These are phyloP conservation scores for Chaetomiaceae sp. DNA, from an alignment of 2,329 filamentous ascomycete species.

Conservation along the genomic window DNA sequence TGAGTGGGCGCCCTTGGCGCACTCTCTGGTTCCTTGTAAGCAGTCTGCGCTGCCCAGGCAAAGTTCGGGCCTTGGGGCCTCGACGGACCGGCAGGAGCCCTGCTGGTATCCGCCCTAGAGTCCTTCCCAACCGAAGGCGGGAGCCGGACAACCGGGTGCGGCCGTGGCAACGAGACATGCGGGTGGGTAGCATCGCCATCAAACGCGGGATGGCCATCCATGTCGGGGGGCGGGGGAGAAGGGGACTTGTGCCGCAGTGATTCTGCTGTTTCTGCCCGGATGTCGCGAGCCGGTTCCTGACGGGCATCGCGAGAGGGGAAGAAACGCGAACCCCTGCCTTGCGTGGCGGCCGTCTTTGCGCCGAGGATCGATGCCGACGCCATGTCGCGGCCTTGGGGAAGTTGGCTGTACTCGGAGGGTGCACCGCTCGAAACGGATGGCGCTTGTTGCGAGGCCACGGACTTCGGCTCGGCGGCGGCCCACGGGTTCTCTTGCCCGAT, in stretches of 20 bases:
- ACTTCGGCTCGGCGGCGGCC: slow-evolving; percentile 19
- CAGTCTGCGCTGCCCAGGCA: slow-evolving; percentile 22
- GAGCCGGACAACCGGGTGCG: slow-evolving; percentile 74
- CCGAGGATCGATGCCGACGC: slow-evolving; percentile 20
- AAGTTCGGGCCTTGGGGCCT: slow-evolving; percentile 21
- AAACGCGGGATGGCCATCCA: slow-evolving; percentile 67
- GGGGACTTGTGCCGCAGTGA: slow-evolving; percentile 48
- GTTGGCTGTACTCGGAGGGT: slow-evolving; percentile 18
- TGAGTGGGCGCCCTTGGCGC: slow-evolving; percentile 2
- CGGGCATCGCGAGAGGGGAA: slow-evolving; percentile 48
- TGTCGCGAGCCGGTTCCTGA: slow-evolving; percentile 33
- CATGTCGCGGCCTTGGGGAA: slow-evolving; percentile 17
- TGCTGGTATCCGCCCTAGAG: slow-evolving; percentile 1
- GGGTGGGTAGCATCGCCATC: slow-evolving; percentile 62
- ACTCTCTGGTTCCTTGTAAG: slow-evolving; percentile 21
- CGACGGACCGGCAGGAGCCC: slow-evolving; percentile 1
- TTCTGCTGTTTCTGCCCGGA: slow-evolving; percentile 33
- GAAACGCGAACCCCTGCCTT: slow-evolving; percentile 54
- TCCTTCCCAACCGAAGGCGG: slow-evolving; percentile 53
- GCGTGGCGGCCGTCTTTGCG: slow-evolving; percentile 28
- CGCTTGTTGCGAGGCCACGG: slow-evolving; percentile 13
- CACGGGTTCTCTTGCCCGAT: slow-evolving; percentile 28
- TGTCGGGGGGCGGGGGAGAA: slow-evolving; percentile 68
- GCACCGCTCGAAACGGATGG: slow-evolving; percentile 7
- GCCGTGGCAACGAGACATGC: slow-evolving; percentile 64